Evolutionary conservation across 176 grass and related monocot genomes (phyloP), one percentile per base, ranked within the genome.

Genomic region (Musa beccarii): DNA sequence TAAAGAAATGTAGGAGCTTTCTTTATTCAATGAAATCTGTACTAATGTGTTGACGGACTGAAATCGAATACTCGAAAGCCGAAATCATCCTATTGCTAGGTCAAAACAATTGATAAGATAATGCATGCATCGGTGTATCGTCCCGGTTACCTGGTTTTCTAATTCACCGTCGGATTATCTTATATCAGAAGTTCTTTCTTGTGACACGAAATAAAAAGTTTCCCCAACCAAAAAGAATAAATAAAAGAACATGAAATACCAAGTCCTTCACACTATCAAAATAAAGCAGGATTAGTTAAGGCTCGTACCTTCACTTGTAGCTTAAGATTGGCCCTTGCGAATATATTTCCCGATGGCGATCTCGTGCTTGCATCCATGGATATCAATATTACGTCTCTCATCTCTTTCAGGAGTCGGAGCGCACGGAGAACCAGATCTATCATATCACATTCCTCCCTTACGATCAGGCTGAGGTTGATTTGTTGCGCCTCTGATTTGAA

Each of bases 391-490:
- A 79, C 79, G 8, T 75, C 8, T 28, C 51, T 65, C 53, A 21
- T 76, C 80, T 28, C 74, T 52, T 72, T 85, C n/a, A 91, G 76
- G 59, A 66, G 12, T 3, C 70, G 63, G 2, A 91, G 83, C 71
- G 88, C 0, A 10, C 63, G 43, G 21, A 81, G 0, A 59, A 85
- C 77, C 2, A 81, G 2, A 8, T 87, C 89, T n/a, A 81, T 75
- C 17, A 83, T 11, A 54, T 88, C 70, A 52, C 85, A 81, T 23
- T 85, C 85, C 2, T 21, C 83, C 22, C 78, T 75, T 54, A 73
- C 80, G 20, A 53, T 64, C 61, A 91, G 66, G 56, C 24, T 55
- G 26, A 91, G 63, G 62, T 71, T 51, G 63, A 83, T 86, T 50
- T 71, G 61, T 14, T 54, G 79, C 53, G 84, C 71, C 63, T 19